Base-by-base conservation (phyloP, 345 rosid species). In the Pistacia vera region DNA sequence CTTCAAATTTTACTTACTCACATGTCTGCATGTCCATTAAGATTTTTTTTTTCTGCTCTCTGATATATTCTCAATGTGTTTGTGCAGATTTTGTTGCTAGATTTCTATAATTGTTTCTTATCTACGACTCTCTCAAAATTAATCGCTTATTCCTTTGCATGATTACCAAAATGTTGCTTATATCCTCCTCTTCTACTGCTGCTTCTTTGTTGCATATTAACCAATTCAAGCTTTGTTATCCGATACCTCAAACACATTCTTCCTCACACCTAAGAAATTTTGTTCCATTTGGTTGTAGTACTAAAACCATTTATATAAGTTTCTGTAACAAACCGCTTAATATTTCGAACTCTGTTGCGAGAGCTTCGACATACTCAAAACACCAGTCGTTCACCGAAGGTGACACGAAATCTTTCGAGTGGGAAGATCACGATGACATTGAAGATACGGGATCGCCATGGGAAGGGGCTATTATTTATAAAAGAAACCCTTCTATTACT, bases 401-500 rank as follows among this genome's bases (percentile, higher is more conserved):
- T n/a, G n/a, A 78, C 77, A n/a, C n/a, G 3, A n/a, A n/a, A n/a
- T n/a, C n/a, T n/a, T n/a, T n/a, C n/a, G n/a, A n/a, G n/a, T n/a
- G n/a, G n/a, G n/a, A n/a, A n/a, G 92, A 87, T 79, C 74, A 70
- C 51, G 89, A 85, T 35, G 89, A 86, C 0, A 4, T 77, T 10
- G 87, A 88, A 73, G 95, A 90, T 65, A 13, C 63, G 0, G 93
- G 81, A 36, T 89, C 96, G 0, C 97, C 99, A 5, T 93, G 99
- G 99, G 97, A 92, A 86, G 98, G 97, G 66, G 92, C 98, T 6
- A 78, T 95, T 77, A 76, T 88, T 63, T 93, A 91, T 80, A 83
- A 80, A 85, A 93, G 98, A 80, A 90, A 89, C 78, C 85, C 93
- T 52, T 88, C 90, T 35, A 78, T 88, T 56, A 83, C 92, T 8